Percentiles rank a stretch among this genome's conserved stretches.
Evolutionary conservation across 202 grass and related monocot species (phyloP).

Genomic region (Miscanthus sacchariflorus): DNA sequence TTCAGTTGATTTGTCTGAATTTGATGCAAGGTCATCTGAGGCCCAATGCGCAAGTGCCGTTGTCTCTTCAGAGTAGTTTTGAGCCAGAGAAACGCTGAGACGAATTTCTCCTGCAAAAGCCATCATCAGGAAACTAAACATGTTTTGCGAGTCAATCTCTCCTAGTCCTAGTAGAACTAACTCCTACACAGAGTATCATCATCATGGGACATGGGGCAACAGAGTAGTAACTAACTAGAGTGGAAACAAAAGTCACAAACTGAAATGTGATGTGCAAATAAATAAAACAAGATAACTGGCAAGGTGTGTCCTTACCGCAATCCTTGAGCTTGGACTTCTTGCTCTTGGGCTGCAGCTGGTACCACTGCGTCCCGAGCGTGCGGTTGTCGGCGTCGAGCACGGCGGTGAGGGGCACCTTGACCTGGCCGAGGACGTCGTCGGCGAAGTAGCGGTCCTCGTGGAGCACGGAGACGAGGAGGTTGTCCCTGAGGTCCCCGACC

Average conservation of each 20-base stretch:
- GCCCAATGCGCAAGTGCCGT: constrained; percentile 28
- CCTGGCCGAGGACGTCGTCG: constrained; percentile 93
- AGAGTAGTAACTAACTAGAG: background rate
- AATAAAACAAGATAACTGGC: background rate
- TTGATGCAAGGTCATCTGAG: constrained; percentile 79
- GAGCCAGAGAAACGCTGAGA: constrained; percentile 66
- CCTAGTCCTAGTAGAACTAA: background rate
- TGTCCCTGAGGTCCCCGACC: constrained; percentile 77
- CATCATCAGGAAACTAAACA: constrained; percentile 17
- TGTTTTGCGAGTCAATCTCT: background rate
- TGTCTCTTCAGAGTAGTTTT: constrained; percentile 63
- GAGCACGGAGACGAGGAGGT: constrained; percentile 69
- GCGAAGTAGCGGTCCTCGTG: constrained; percentile 91
- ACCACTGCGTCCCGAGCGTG: constrained; percentile 76
- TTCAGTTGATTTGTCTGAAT: constrained; percentile 90
- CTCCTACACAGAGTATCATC: constrained; percentile 9
- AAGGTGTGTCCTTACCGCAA: constrained; percentile 54
- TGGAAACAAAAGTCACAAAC: background rate
- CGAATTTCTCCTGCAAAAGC: constrained; percentile 75
- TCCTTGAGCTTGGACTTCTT: constrained; percentile 84
- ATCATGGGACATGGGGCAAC: constrained; percentile 1
- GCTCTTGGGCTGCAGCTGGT: constrained; percentile 82
- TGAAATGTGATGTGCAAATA: background rate
- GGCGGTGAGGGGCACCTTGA: constrained; percentile 73
- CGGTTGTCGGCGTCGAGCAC: constrained; percentile 82